Base-by-base conservation (phyloP, 1,284 basidiomycete species). In the Apiotrichum mycotoxinovorans region DNA sequence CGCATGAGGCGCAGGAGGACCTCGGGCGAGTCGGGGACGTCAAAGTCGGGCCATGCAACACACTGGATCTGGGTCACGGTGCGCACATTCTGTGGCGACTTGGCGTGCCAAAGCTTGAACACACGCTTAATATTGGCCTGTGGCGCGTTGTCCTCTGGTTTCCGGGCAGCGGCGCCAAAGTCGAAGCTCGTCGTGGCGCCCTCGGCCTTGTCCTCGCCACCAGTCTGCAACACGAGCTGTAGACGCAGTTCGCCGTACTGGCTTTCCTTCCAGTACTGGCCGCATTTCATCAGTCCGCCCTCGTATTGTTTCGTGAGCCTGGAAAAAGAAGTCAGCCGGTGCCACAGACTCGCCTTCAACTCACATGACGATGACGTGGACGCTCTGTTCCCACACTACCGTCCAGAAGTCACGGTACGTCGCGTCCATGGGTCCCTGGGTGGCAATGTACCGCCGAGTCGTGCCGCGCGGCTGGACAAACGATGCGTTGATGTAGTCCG, bases 381-480 rank as follows among this genome's bases (percentile, higher is more conserved):
- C 79, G 41, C 79, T 71, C 63, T 84, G 81, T 64, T 83, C 80
- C 76, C 81, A 82, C 9, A 83, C 74, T 11, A 82, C 71, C 7
- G 87, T 89, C 95, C 95, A 98, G 68, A 98, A 98, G 70, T 97
- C 92, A 10, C 81, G 80, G 72, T 87, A 96, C 0, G 95, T 98
- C 23, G 88, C 84, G 9, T 89, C 88, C 30, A 98, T 78, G 2
- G 95, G 95, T 1, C 95, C 95, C 75, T 98, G 95, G 1, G 95
- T 97, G 1, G 94, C 95, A 62, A 98, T 97, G 72, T 95, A 98
- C 38, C 86, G 83, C 71, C 85, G 83, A 27, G 77, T 81, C 1
- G 91, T 92, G 2, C 88, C 87, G 48, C 88, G 78, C 2, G 91
- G 91, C 73, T 92, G 91, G 22, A 94, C 86, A 66, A 87, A 89